phyloP scores from a whole-genome alignment of 2,329 filamentous ascomycete genomes.

The Trichoderma guizhouense region DNA sequence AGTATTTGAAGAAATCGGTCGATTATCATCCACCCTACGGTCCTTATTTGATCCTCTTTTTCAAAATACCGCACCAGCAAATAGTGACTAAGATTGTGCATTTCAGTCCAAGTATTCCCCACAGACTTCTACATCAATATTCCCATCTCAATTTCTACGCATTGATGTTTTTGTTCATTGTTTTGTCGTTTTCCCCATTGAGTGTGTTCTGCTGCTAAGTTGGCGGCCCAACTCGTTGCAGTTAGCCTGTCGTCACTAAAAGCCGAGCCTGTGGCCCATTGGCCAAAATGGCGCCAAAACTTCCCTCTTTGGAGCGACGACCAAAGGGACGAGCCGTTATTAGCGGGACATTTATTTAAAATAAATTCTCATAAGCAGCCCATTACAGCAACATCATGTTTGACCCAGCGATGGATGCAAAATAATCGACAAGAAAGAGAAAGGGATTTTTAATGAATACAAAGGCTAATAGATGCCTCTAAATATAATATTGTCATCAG shows the following conservation, averaged over 20 bases:
- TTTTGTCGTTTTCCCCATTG: neutral
- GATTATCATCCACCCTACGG: neutral
- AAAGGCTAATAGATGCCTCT: neutral
- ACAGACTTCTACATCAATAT: neutral
- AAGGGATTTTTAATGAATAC: neutral
- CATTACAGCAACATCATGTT: neutral
- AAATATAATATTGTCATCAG: neutral
- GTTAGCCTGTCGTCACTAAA: neutral
- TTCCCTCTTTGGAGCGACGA: neutral
- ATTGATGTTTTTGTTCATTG: neutral
- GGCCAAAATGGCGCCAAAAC: neutral
- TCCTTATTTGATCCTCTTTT: neutral
- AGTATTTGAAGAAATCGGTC: neutral
- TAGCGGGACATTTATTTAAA: neutral
- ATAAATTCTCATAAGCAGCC: neutral
- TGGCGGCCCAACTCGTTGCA: neutral
- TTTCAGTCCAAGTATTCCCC: neutral
- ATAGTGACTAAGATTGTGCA: neutral
- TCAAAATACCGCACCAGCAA: neutral
- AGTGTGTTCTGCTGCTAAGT: neutral
- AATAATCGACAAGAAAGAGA: neutral
- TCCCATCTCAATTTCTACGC: neutral
- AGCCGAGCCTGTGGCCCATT: neutral
- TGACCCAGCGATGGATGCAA: neutral
- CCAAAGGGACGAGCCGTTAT: constrained; percentile 10